Base-by-base conservation (phyloP, 768 basidiomycete genomes). In the Exsudoporus frostii region DNA sequence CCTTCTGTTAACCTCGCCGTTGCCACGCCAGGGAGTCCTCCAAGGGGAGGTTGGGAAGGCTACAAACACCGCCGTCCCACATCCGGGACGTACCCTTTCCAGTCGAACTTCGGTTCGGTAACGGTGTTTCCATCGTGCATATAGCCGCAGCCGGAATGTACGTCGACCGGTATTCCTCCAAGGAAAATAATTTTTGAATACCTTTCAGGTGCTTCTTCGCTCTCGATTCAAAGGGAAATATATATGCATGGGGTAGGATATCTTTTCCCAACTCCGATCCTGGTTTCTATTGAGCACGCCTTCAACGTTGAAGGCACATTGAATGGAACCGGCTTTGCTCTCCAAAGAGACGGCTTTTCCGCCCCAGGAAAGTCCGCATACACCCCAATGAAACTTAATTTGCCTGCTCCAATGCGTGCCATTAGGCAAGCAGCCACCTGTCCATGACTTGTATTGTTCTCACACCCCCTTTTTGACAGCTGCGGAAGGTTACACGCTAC, bases 71-170 rank as follows among this genome's bases (percentile, higher is more conserved):
- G 19, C 69, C 61, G 41, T 64, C 71, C 43, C 60, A 51, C 48
- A 57, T 63, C 30, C 59, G 52, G 51, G 79, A 69, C 20, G 78
- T 86, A 3, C 84, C 90, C 5, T 83, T 78, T 62, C 92, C 92
- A 1, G 70, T 77, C 4, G 78, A 82, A 55, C 74, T 94, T 39
- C 71, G 68, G 38, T 74, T 92, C 42, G 59, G 47, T 38, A 81
- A 81, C 14, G 78, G 77, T 30, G 78, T 73, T 17, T 79, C 82
- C 13, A 79, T 93, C 50, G 88, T 94, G 36, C 81, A 75, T 54
- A 73, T 95, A 38, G 79, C 82, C 37, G 89, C 92, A 0, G 86
- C 90, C 19, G 93, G 93, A 64, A 92, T 88, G 92, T 90, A 62
- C 57, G 83, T 71, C 30, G 25, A 47, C 50, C 41, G 6, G 36